Percentiles rank a stretch among this genome's conserved stretches.
Conservation (phyloP, 2,329 filamentous ascomycete genomes). For the Aaosphaeria arxii region DNA sequence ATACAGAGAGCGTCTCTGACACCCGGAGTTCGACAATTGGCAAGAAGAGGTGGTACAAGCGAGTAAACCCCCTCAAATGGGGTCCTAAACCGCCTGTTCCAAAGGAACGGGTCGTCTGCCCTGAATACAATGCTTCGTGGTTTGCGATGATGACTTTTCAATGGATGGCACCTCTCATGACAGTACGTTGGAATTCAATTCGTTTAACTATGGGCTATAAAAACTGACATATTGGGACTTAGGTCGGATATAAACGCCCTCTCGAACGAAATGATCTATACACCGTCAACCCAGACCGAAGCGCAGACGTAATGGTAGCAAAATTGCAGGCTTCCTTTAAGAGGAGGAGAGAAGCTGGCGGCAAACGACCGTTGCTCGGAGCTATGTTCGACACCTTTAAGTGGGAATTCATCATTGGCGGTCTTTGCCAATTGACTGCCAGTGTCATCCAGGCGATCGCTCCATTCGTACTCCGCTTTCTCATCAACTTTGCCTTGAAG, state of each 20-base stretch:
- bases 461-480: constrained; percentile 79
- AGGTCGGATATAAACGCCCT: constrained; percentile 81
- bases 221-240: constrained; percentile 1
- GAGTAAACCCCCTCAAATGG: constrained; percentile 46
- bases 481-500: constrained; percentile 80
- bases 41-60: constrained; percentile 61
- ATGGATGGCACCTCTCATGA: constrained; percentile 89
- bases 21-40: constrained; percentile 19
- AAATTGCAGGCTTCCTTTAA: constrained; percentile 68
- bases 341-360: constrained; percentile 63
- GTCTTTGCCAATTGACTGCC: constrained; percentile 70
- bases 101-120: constrained; percentile 53
- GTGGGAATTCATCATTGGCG: constrained; percentile 80
- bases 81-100: constrained; percentile 56
- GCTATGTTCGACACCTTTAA: constrained; percentile 85
- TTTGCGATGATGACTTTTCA: constrained; percentile 77
- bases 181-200: constrained; percentile 11
- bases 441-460: constrained; percentile 73
- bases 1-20: constrained; percentile 26
- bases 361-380: constrained; percentile 71
- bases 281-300: constrained; percentile 77
- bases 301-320: constrained; percentile 65
- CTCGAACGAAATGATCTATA: constrained; percentile 86
- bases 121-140: constrained; percentile 70
- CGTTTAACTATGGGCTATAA: background rate